phyloP scores from a whole-genome alignment of 257 asterid species.

The Solanum lignicaule region DNA sequence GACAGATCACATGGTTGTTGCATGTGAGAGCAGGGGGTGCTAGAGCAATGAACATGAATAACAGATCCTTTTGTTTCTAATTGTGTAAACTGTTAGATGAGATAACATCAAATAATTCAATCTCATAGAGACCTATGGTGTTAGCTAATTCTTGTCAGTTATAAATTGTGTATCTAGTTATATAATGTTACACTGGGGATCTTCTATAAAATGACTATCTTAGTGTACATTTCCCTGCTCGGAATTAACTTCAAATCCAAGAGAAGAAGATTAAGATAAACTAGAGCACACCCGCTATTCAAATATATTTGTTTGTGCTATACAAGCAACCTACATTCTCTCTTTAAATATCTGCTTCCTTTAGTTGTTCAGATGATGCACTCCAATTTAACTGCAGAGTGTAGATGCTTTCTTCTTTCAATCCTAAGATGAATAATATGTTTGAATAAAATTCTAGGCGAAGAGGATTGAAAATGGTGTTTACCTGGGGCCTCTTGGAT shows the following conservation, averaged over 20 bases:
- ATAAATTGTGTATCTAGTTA: background rate
- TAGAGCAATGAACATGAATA: background rate
- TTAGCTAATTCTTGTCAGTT: background rate
- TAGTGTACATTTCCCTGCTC: background rate
- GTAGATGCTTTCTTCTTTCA: background rate
- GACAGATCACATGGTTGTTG: background rate
- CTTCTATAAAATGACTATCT: background rate
- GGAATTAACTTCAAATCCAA: background rate
- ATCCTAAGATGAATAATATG: background rate
- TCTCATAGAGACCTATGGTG: background rate
- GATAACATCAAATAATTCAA: background rate
- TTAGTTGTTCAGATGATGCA: background rate
- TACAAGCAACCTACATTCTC: background rate
- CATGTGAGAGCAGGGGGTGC: background rate
- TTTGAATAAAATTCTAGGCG: conserved; percentile 32
- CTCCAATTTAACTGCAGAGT: background rate
- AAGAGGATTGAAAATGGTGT: conserved; percentile 95
- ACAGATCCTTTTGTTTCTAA: background rate
- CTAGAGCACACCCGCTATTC: background rate
- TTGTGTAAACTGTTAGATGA: background rate
- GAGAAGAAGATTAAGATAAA: background rate
- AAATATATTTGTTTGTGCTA: background rate
- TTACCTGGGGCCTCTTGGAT: conserved; percentile 67
- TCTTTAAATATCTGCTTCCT: background rate
- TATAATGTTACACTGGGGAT: background rate